A percentile compares a stretch with the other conserved stretches of the same genome.
These are phyloP conservation scores for Fusarium verticillioides DNA, from an alignment of 2,329 filamentous ascomycete species.

Conservation along the genomic window DNA sequence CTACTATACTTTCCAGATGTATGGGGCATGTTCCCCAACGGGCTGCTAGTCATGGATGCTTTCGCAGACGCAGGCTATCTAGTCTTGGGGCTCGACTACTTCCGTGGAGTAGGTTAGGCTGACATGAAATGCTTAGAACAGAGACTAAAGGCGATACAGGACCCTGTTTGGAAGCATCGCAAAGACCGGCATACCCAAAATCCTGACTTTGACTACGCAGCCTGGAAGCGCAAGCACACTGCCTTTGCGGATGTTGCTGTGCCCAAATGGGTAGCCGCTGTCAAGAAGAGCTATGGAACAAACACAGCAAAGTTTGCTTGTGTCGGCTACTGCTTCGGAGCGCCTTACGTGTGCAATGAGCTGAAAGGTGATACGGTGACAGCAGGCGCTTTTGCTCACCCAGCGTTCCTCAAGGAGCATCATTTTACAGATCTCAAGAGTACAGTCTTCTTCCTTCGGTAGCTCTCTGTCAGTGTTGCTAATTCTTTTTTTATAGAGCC, in stretches of 20 bases:
- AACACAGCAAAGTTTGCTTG: neutral
- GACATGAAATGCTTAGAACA: neutral
- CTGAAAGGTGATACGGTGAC: neutral
- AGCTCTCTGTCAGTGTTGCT: no score
- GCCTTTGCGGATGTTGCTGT: neutral
- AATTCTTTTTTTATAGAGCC: neutral
- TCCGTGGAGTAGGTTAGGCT: neutral
- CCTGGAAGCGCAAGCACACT: slow-evolving; percentile 4
- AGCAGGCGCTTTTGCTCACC: slow-evolving; percentile 4
- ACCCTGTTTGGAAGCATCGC: slow-evolving; percentile 11
- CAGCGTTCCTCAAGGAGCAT: slow-evolving; percentile 8
- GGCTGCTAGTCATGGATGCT: slow-evolving; percentile 3
- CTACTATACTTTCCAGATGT: slow-evolving; percentile 9
- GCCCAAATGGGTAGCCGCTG: neutral
- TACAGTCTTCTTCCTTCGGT: neutral
- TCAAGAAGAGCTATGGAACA: neutral
- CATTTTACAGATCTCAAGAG: neutral
- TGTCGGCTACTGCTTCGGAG: slow-evolving; percentile 7
- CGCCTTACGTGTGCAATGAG: slow-evolving; percentile 4
- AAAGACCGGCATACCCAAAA: neutral
- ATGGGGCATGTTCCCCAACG: slow-evolving; percentile 12
- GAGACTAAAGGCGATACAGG: neutral
- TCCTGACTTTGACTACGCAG: slow-evolving; percentile 2
- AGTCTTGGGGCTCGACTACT: slow-evolving; percentile 7
- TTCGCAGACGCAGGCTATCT: slow-evolving; percentile 8